Percentiles rank a stretch among this genome's conserved stretches.
Conservation (phyloP, 495 filamentous ascomycete species). For the Lasiosphaeria miniovina region DNA sequence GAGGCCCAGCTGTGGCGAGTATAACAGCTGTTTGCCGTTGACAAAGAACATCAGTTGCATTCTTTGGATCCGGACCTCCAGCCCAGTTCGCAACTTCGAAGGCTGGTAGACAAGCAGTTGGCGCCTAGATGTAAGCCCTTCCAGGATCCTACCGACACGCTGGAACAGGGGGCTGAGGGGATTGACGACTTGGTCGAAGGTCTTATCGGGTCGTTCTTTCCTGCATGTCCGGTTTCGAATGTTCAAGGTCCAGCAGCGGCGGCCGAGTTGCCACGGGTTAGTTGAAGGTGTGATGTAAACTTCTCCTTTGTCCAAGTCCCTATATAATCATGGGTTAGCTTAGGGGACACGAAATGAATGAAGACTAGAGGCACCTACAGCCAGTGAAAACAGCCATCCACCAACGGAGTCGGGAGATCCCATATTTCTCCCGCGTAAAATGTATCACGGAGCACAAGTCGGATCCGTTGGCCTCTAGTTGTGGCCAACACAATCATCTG, state of each 20-base stretch:
- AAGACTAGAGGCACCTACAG: conserved; percentile 22
- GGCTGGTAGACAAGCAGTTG: conserved; percentile 38
- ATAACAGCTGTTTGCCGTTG: conserved; percentile 33
- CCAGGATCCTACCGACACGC: conserved; percentile 33
- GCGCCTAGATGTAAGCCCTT: conserved; percentile 32
- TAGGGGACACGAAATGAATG: no score
- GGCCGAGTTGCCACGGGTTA: conserved; percentile 40
- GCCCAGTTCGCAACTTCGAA: conserved; percentile 7
- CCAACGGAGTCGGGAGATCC: conserved; percentile 51
- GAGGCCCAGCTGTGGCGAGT: conserved; percentile 40
- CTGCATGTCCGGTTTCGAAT: conserved; percentile 20
- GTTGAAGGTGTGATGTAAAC: conserved; percentile 52
- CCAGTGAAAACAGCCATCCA: conserved; percentile 58
- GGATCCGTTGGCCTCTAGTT: conserved; percentile 17
- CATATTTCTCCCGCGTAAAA: conserved; percentile 27
- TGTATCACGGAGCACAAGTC: conserved; percentile 32
- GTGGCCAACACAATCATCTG: conserved; percentile 39
- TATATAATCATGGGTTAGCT: neutral
- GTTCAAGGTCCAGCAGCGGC: conserved; percentile 31
- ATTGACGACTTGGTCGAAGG: conserved; percentile 23
- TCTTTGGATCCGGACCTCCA: conserved; percentile 31
- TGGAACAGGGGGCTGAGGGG: conserved; percentile 27
- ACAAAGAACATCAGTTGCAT: conserved; percentile 41
- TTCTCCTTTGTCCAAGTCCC: conserved; percentile 35
- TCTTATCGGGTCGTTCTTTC: neutral